phyloP scores from a whole-genome alignment of 225 moss, liverwort and hornwort genomes.

The Lunularia cruciata region DNA sequence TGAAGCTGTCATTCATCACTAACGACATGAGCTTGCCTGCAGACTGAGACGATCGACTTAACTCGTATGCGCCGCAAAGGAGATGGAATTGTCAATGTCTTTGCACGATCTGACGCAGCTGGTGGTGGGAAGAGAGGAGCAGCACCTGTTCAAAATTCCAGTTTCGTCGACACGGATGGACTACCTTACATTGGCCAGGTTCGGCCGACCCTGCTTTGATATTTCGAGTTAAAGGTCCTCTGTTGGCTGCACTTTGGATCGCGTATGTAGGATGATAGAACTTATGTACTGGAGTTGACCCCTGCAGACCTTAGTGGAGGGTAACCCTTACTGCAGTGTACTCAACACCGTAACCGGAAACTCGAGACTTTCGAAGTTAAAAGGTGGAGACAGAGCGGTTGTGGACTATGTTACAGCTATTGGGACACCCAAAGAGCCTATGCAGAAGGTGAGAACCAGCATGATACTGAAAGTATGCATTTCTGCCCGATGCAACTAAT shows the following conservation, averaged over 20 bases:
- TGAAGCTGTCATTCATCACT: neutral
- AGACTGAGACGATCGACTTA: conserved; percentile 92
- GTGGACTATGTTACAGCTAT: conserved; percentile 93
- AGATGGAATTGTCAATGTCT: conserved; percentile 86
- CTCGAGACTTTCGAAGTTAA: conserved; percentile 72
- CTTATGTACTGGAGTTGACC: neutral
- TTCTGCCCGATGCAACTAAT: no score
- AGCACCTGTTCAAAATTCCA: conserved; percentile 43
- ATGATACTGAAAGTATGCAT: no score
- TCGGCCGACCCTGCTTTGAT: neutral
- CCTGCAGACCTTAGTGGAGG: conserved; percentile 61
- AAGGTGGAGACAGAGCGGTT: conserved; percentile 84
- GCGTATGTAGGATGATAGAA: neutral
- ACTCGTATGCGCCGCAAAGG: conserved; percentile 73
- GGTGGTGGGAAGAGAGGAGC: conserved; percentile 46
- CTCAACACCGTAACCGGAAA: conserved; percentile 79
- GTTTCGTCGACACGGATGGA: conserved; percentile 80
- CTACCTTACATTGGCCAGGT: conserved; percentile 95
- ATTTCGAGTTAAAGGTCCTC: neutral
- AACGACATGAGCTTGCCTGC: conserved; percentile 21
- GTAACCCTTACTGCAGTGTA: conserved; percentile 86
- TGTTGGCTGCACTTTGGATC: neutral
- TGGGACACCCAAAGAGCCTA: conserved; percentile 79
- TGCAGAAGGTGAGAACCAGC: conserved; percentile 74
- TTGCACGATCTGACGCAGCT: conserved; percentile 58